A percentile compares a stretch with the other conserved stretches of the same genome.
Conservation (phyloP, 176 grass and related monocot species). For the Carex cristatella region DNA sequence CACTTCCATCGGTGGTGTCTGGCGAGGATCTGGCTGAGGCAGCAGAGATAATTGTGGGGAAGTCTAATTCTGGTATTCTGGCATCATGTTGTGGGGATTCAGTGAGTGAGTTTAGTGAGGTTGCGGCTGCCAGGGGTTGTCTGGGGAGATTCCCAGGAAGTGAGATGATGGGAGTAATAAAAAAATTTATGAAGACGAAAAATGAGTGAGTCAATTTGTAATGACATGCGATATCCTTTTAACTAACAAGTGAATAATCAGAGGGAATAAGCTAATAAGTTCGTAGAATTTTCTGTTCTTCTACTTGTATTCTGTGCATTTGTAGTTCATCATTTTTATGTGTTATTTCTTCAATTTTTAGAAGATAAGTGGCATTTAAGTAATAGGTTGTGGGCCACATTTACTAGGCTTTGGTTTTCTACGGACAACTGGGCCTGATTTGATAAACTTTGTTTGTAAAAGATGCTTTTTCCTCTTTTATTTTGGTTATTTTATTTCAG, state of each 20-base stretch:
- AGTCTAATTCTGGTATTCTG: background rate
- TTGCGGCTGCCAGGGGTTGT: conserved; percentile 62
- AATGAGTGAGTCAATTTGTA: conserved; percentile 43
- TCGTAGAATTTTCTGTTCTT: background rate
- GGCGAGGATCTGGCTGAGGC: conserved; percentile 42
- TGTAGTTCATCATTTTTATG: background rate
- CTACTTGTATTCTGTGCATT: background rate
- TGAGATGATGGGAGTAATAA: conserved; percentile 97
- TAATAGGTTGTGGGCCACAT: background rate
- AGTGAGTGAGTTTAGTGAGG: conserved; percentile 66
- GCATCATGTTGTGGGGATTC: conserved; percentile 49
- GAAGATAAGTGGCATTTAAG: background rate
- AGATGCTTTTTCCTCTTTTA: background rate
- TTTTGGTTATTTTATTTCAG: background rate
- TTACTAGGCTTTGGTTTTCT: background rate
- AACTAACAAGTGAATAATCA: background rate
- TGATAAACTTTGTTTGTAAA: background rate
- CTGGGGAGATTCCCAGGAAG: conserved; percentile 89
- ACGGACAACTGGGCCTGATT: background rate
- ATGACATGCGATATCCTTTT: background rate
- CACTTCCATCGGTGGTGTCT: conserved; percentile 47
- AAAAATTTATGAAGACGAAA: conserved; percentile 79
- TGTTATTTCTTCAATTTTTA: background rate
- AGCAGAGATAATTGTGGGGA: conserved; percentile 1
- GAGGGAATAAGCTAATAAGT: background rate